These are phyloP conservation scores for Ustilago vetiveriae DNA, from an alignment of 1,284 basidiomycete genomes.

Conservation along the genomic window DNA sequence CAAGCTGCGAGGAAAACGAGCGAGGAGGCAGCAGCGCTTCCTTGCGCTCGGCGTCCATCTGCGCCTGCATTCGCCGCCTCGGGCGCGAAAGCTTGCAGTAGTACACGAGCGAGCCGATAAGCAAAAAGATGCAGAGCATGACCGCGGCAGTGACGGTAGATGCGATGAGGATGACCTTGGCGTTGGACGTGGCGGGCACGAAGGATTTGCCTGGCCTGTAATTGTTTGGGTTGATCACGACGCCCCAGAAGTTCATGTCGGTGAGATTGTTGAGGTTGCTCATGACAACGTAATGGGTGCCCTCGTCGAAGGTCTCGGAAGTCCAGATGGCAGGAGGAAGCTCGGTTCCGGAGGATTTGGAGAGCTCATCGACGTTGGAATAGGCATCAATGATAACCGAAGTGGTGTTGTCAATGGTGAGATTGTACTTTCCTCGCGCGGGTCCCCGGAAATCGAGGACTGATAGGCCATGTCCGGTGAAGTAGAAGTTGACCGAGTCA, in stretches of 20 bases:
- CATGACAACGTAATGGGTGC: conserved; percentile 33
- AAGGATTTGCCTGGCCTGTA: conserved; percentile 35
- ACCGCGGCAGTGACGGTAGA: conserved; percentile 28
- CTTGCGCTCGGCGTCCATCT: conserved; percentile 22
- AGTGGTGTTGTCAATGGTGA: conserved; percentile 25
- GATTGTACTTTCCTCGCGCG: conserved; percentile 27
- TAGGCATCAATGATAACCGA: conserved; percentile 34
- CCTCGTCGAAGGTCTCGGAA: conserved; percentile 24
- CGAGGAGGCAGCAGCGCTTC: conserved; percentile 5
- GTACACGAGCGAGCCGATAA: conserved; percentile 29
- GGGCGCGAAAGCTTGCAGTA: conserved; percentile 35
- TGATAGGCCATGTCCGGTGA: conserved; percentile 30
- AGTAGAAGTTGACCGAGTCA: conserved; percentile 34
- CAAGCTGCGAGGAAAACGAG: conserved; percentile 2
- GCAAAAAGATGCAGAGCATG: conserved; percentile 31
- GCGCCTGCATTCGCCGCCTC: conserved; percentile 9
- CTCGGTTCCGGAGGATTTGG: conserved; percentile 9
- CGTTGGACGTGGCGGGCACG: conserved; percentile 9
- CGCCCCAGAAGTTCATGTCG: conserved; percentile 40
- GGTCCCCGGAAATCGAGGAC: conserved; percentile 39
- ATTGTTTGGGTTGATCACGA: conserved; percentile 45
- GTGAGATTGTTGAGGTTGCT: conserved; percentile 29
- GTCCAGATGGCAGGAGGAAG: conserved; percentile 38
- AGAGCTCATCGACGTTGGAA: conserved; percentile 20
- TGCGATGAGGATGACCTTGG: conserved; percentile 38